Evolutionary conservation across 306 rosid genomes (phyloP).

Genomic region (Ormosia semicastrata): DNA sequence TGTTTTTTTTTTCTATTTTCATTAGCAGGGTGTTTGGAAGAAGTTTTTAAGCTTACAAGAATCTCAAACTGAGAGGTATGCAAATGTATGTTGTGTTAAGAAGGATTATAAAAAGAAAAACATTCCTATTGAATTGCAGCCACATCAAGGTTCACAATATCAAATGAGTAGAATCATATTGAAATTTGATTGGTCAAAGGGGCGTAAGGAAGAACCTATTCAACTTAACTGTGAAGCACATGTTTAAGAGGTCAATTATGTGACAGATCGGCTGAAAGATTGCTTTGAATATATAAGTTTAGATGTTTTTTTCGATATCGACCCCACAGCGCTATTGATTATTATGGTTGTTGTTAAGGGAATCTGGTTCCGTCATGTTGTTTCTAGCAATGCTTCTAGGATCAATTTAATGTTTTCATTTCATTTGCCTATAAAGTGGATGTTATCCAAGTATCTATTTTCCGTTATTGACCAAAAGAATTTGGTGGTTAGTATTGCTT

Average conservation of each 20-base stretch:
- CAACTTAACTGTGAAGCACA: not conserved
- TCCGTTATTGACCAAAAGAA: not conserved
- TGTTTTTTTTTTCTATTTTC: not conserved
- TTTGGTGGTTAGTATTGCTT: not conserved
- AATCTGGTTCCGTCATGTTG: not conserved
- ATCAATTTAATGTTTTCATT: not conserved
- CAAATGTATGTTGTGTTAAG: not conserved
- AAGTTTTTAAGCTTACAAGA: not conserved
- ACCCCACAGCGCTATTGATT: not conserved
- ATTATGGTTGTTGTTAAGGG: not conserved
- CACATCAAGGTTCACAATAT: not conserved
- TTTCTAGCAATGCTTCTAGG: not conserved
- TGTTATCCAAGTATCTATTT: not conserved
- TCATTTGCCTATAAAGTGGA: not conserved
- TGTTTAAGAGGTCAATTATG: not conserved
- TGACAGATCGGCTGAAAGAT: not conserved
- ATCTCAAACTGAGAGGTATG: not conserved
- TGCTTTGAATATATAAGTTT: not conserved
- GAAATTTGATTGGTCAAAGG: not conserved
- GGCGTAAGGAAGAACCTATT: not conserved
- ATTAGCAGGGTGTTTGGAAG: not conserved
- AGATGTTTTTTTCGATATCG: not conserved
- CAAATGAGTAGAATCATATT: not conserved
- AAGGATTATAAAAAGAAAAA: not conserved
- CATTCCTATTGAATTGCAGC: not conserved